These are phyloP conservation scores for Ustilago xerochloae DNA, from an alignment of 1,284 basidiomycete genomes.

Conservation along the genomic window DNA sequence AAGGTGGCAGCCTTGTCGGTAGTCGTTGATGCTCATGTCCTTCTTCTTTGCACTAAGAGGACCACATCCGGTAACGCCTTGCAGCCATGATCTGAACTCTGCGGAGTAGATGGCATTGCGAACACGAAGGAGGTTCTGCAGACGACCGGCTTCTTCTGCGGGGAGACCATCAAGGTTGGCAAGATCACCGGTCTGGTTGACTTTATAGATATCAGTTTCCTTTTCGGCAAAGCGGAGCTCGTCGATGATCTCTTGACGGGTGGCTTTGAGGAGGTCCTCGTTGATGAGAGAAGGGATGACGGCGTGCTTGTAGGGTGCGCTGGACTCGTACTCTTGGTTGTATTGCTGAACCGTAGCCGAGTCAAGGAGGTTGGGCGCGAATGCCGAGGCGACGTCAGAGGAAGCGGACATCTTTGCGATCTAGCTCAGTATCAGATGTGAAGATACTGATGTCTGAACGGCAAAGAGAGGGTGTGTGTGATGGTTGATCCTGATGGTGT, in stretches of 20 bases:
- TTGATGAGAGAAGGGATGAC: conserved; percentile 85
- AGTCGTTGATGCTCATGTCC: conserved; percentile 95
- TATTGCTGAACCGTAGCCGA: conserved; percentile 30
- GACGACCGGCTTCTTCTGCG: conserved; percentile 55
- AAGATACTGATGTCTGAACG: not conserved
- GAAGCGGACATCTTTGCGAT: conserved; percentile 27
- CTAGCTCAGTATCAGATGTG: not conserved
- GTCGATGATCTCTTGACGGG: conserved; percentile 82
- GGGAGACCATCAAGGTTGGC: conserved; percentile 86
- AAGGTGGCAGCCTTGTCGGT: conserved; percentile 85
- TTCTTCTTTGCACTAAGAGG: conserved; percentile 89
- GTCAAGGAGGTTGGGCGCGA: conserved; percentile 49
- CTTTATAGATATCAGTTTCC: conserved; percentile 99
- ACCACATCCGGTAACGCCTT: conserved; percentile 89
- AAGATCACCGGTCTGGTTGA: conserved; percentile 97
- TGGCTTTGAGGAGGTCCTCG: conserved; percentile 80
- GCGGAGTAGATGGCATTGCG: conserved; percentile 92
- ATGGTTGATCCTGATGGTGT: not conserved
- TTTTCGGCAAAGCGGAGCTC: conserved; percentile 94
- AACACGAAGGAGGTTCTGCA: conserved; percentile 74
- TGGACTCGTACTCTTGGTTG: conserved; percentile 51
- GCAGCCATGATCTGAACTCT: conserved; percentile 85
- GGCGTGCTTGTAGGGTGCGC: conserved; percentile 82
- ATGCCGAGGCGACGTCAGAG: conserved; percentile 33
- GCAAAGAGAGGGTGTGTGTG: not conserved